Conservation (phyloP, 2,329 filamentous ascomycete genomes). For the Coleophoma eucalyptorum region DNA sequence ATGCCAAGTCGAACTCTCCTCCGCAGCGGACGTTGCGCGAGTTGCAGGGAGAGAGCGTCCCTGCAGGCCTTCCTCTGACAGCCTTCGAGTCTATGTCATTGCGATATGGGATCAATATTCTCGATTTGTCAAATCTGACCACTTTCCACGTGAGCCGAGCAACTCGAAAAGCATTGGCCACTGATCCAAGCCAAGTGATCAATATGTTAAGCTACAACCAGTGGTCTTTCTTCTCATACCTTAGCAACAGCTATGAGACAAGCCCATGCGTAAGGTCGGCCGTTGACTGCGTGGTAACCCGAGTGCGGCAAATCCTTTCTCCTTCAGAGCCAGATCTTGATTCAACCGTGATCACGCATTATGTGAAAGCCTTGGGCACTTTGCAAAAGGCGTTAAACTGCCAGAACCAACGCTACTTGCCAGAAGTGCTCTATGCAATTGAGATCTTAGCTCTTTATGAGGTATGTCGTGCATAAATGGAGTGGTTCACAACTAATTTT, state of each 20-base stretch:
- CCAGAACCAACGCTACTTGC: conserved; percentile 14
- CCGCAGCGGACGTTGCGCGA: conserved; percentile 4
- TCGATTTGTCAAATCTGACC: conserved; percentile 23
- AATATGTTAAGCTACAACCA: conserved; percentile 17
- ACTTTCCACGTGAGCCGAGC: conserved; percentile 22
- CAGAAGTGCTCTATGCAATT: conserved; percentile 20
- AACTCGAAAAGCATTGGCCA: conserved; percentile 15
- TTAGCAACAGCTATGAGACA: conserved; percentile 21
- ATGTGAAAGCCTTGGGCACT: conserved; percentile 17
- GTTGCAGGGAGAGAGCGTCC: not conserved
- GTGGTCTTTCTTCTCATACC: conserved; percentile 22
- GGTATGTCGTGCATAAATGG: conserved; percentile 14
- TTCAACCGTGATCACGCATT: conserved; percentile 12
- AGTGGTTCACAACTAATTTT: conserved; percentile 1
- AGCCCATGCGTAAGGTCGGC: conserved; percentile 20
- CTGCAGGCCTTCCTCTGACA: conserved; percentile 12
- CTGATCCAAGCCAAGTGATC: conserved; percentile 16
- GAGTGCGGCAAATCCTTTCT: conserved; percentile 19
- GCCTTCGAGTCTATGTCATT: conserved; percentile 22
- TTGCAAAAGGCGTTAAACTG: conserved; percentile 19
- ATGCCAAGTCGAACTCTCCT: not conserved
- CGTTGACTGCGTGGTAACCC: conserved; percentile 21
- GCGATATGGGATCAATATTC: conserved; percentile 19
- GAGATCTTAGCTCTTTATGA: conserved; percentile 21
- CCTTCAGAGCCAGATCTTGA: conserved; percentile 10